Evolutionary conservation across 441 rosid genomes (phyloP), one percentile per base, ranked within the genome.

Genomic region (Gossypium schwendimanii): DNA sequence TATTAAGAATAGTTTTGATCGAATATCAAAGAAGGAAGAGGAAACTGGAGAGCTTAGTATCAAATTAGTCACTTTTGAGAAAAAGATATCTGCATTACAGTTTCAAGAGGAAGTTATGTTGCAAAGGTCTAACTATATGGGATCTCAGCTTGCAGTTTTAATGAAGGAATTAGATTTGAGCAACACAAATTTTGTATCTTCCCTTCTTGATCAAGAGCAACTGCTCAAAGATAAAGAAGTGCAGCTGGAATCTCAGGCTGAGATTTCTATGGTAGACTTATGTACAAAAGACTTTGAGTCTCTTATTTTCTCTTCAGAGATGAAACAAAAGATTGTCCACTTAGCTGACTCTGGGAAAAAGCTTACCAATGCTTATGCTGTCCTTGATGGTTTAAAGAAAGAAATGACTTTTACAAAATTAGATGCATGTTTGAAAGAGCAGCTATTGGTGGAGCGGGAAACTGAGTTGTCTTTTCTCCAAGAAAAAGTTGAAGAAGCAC

Each of bases 51-150:
- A 83, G 71, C 87, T 94, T 75, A 75, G 83, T 59, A 70, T 73
- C 58, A 92, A 87, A 85, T 73, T 94, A 75, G 88, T 81, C 69
- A 76, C 76, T 79, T 94, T 92, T 33, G 98, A 89, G 85, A 85
- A 84, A 79, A 90, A 85, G 77, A 86, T 91, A 75, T 81, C 77
- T 63, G 88, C 85, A 58, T 74, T 96, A 55, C 98, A 89, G 86
- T 76, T 79, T 79, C 99, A 88, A 72, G 99, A 96, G 83, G 97
- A 96, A 86, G 70, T 82, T 80, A 92, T 94, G 98, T 79, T 96
- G 80, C 88, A 94, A 79, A 91, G 97, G 82, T 89, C 89, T 73
- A 85, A 89, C 74, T 72, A 82, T 73, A 89, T 96, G 81, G 96
- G 93, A 71, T 87, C 92, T 74, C 93, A 92, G 73, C 95, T 96